Evolutionary conservation across 1,284 basidiomycete genomes (phyloP).

Genomic region (Cryptococcus sp.): DNA sequence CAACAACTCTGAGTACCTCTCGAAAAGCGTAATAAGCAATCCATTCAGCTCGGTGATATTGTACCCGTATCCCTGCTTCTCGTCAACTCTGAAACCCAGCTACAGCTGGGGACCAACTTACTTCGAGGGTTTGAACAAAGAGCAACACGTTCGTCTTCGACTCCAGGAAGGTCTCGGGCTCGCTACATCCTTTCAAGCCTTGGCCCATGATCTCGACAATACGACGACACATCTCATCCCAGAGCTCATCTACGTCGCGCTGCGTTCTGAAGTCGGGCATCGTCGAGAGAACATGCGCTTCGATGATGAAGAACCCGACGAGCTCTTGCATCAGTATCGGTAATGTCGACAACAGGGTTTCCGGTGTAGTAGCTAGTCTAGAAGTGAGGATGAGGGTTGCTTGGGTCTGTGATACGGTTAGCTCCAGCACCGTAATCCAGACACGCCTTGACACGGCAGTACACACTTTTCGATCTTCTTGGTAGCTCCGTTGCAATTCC

Average conservation of each 20-base stretch:
- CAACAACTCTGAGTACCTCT: conserved; percentile 82
- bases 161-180: conserved; percentile 78
- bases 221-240: conserved; percentile 83
- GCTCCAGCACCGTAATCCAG: background rate
- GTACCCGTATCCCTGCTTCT: conserved; percentile 74
- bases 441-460: background rate
- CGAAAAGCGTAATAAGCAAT: conserved; percentile 84
- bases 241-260: conserved; percentile 90
- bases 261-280: conserved; percentile 79
- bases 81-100: background rate
- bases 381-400: conserved; percentile 89
- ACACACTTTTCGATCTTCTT: conserved; percentile 86
- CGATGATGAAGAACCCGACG: conserved; percentile 98
- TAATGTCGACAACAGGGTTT: conserved; percentile 56
- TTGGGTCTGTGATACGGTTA: conserved; percentile 68
- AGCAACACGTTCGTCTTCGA: conserved; percentile 82
- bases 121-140: conserved; percentile 93
- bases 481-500: conserved; percentile 88
- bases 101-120: conserved; percentile 47
- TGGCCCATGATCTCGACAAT: conserved; percentile 74
- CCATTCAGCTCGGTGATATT: conserved; percentile 79
- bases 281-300: conserved; percentile 86
- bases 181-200: conserved; percentile 72
- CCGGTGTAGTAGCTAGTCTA: conserved; percentile 52
- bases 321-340: conserved; percentile 80